Evolutionary conservation across 2,329 filamentous ascomycete genomes (phyloP), one percentile per base, ranked within the genome.

Genomic region (Ophiocordyceps sinensis): DNA sequence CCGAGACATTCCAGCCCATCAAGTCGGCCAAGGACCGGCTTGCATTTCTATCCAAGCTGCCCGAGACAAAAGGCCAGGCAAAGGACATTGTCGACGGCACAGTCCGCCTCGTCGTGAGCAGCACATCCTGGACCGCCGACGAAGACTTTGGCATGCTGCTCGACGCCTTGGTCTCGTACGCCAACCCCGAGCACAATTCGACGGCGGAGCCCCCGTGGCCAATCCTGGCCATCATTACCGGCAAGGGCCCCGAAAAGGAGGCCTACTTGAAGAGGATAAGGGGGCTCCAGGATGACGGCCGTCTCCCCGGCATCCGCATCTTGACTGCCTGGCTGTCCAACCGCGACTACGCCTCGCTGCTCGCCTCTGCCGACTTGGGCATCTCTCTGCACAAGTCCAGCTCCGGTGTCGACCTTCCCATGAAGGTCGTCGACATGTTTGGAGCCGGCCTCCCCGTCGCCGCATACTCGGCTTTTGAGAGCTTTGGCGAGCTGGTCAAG

Each of bases 361-460:
- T 98, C 28, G 84, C 82, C 11, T 81, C 81, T 36, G 87, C 91
- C 3, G 89, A 95, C 52, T 67, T 98, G 0, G 91, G 91, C 10
- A 77, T 98, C 21, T 94, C 85, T 43, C 67, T 98, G 23, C 91
- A 98, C 64, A 94, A 78, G 48, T 95, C 87, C 13, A 93, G 84
- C 49, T 94, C 86, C 3, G 91, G 91, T 1, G 87, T 98, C 0
- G 91, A 98, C 60, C 67, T 98, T 17, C 91, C 91, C 0, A 98
- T 98, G 91, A 98, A 98, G 63, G 87, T 98, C 1, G 88, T 98
- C 13, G 91, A 98, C 58, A 95, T 98, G 88, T 96, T 98, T 58
- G 91, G 91, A 3, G 83, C 88, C 0, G 91, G 89, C 0, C 66
- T 98, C 26, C 91, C 91, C 0, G 91, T 98, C 0, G 79, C 82